phyloP scores from a whole-genome alignment of 2,329 filamentous ascomycete species.

The Arthrobotrys sphaeroides region DNA sequence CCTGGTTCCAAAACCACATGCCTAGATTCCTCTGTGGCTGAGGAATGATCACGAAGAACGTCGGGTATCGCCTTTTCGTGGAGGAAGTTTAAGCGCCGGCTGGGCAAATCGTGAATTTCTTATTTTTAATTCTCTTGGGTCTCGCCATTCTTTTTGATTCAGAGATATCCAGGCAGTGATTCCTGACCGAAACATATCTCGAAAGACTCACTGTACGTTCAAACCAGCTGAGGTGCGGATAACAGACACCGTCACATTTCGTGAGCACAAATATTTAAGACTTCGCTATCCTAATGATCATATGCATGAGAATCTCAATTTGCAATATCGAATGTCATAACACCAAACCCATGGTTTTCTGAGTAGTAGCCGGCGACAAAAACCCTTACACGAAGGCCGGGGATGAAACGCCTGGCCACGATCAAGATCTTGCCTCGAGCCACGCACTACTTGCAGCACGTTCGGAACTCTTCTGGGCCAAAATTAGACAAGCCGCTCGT shows the following conservation, averaged over 20 bases:
- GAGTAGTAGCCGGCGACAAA: conserved; percentile 10
- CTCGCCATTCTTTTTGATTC: not conserved
- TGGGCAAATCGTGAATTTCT: not conserved
- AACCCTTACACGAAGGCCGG: not conserved
- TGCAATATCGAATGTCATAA: not conserved
- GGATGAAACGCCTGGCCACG: conserved; percentile 13
- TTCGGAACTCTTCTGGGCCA: conserved; percentile 12
- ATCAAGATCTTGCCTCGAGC: conserved; percentile 43
- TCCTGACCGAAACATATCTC: not conserved
- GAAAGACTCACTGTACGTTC: no score
- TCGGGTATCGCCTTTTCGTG: conserved; percentile 27
- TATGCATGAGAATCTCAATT: no score
- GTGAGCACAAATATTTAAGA: not conserved
- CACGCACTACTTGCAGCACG: conserved; percentile 39
- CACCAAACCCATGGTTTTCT: not conserved
- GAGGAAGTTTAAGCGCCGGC: conserved; percentile 13
- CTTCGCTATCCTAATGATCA: no score
- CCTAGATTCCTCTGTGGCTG: conserved; percentile 26
- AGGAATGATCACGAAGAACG: not conserved
- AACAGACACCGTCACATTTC: not conserved
- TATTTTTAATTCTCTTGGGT: not conserved
- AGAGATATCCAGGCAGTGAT: not conserved
- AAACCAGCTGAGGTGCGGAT: not conserved
- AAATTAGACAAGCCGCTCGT: conserved; percentile 2
- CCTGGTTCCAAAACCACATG: conserved; percentile 19